A percentile compares a stretch with the other conserved stretches of the same genome.
Conservation (phyloP, 2,329 filamentous ascomycete species). For the Fusarium sp. region DNA sequence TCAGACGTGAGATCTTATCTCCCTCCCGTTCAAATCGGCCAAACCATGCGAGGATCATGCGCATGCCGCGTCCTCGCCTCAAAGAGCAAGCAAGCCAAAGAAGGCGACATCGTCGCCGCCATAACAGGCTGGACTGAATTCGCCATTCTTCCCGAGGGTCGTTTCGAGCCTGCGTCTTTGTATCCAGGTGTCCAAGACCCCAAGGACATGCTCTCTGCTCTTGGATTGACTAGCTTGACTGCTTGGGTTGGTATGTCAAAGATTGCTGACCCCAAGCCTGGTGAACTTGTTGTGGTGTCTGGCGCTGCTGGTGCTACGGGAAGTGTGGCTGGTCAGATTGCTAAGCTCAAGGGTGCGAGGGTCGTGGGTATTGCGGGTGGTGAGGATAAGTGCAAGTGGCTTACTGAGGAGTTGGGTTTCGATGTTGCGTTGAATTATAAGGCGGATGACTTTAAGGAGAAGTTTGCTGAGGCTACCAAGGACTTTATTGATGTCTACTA, state of each 20-base stretch:
- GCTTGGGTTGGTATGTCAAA: constrained; percentile 81
- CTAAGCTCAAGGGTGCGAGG: constrained; percentile 74
- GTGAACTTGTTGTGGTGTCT: constrained; percentile 81
- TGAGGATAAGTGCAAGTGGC: constrained; percentile 75
- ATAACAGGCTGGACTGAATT: constrained; percentile 75
- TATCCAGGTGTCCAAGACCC: constrained; percentile 57
- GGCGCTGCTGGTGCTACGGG: constrained; percentile 84
- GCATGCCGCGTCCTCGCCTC: constrained; percentile 73
- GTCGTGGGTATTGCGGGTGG: constrained; percentile 76
- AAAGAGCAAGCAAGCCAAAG: constrained; percentile 65
- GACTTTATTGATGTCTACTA: constrained; percentile 77
- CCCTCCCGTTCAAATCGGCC: constrained; percentile 75
- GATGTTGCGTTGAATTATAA: constrained; percentile 79
- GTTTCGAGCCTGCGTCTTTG: constrained; percentile 56
- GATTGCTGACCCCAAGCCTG: constrained; percentile 74
- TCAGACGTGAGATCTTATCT: constrained; percentile 69
- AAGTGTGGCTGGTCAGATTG: constrained; percentile 81
- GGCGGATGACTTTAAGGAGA: constrained; percentile 68
- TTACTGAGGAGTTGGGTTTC: constrained; percentile 73
- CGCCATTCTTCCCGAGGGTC: constrained; percentile 67
- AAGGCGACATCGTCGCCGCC: constrained; percentile 69
- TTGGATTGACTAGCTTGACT: constrained; percentile 77
- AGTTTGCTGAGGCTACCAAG: constrained; percentile 70
- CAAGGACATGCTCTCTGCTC: constrained; percentile 72
- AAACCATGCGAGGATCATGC: constrained; percentile 74